Base-by-base conservation (phyloP, 2,329 filamentous ascomycete genomes). In the Calonectria pseudoturangicola region DNA sequence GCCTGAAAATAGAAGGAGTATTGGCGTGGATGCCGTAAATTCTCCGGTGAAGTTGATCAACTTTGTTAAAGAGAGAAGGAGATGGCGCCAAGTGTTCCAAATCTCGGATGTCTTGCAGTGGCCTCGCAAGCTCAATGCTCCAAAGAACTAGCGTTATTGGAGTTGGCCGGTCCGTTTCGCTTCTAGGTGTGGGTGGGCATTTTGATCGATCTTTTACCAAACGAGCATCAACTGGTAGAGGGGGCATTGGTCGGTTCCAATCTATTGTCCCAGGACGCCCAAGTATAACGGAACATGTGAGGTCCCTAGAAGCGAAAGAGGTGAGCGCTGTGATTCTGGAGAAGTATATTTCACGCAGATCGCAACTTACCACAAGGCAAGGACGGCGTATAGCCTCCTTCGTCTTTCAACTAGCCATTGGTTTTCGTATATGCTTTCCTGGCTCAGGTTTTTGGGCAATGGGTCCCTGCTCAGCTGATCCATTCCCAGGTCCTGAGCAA, bases 401-500 rank as follows among this genome's bases (percentile, higher is more conserved):
- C 90, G 85, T 45, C 87, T 84, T 79, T 92, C 88, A 28, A 91
- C 86, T 58, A 86, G 82, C 91, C 91, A 92, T 75, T 91, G 85
- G 71, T 89, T 90, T 72, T 90, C 87, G 18, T 91, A 81, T 2
- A 88, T 82, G 39, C 87, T 86, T 71, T 89, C 89, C 6, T 86
- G 80, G 47, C 85, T 86, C 47, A 86, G 82, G 43, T 86, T 82
- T 16, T 81, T 82, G 3, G 88, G 87, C 62, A 86, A 86, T 0
- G 89, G 89, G 74, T 91, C 89, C 33, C 88, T 81, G 43, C 83
- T 85, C 73, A 90, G 87, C 15, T 88, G 86, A 75, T 93, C 88
- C 76, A 93, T 83, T 15, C 90, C 91, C 48, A 92, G 87, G 75
- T 92, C 91, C 78, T 92, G 91, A 0, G 90, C 91, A 78, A 92